A percentile compares a stretch with the other conserved stretches of the same genome.
phyloP scores from a whole-genome alignment of 2,329 filamentous ascomycete species.

The Exserohilum turcica region DNA sequence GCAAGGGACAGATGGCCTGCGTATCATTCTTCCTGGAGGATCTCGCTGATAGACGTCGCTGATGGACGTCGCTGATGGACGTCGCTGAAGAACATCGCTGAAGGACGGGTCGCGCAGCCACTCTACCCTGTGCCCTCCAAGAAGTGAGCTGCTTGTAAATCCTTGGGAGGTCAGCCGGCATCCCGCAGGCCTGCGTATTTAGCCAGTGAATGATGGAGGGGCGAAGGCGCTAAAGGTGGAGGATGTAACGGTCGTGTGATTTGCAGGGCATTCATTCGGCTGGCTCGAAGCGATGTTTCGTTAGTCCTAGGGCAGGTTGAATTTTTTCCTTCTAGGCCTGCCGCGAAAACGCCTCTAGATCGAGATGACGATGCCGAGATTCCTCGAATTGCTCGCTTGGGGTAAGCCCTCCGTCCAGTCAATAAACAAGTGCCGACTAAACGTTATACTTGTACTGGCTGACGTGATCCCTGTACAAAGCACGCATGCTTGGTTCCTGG shows the following conservation, averaged over 20 bases:
- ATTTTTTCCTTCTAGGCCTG: background rate
- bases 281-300: background rate
- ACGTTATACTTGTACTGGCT: conserved; percentile 6
- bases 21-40: no score
- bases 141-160: no score
- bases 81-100: no score
- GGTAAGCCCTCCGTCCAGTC: background rate
- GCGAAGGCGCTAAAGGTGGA: conserved; percentile 5
- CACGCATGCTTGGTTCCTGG: conserved; percentile 8
- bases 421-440: conserved; percentile 7
- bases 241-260: conserved; percentile 2
- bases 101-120: no score
- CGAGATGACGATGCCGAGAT: background rate
- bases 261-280: conserved; percentile 11
- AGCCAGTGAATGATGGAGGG: background rate
- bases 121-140: no score
- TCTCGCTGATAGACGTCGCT: no score
- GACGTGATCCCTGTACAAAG: background rate
- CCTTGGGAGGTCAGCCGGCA: conserved; percentile 7
- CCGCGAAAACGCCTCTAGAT: background rate
- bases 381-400: background rate
- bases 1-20: no score
- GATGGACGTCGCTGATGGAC: no score
- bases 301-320: background rate
- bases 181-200: conserved; percentile 10